A percentile compares a stretch with the other conserved stretches of the same genome.
Conservation (phyloP, 129 eudicot genomes). For the Escallonia herrerae region DNA sequence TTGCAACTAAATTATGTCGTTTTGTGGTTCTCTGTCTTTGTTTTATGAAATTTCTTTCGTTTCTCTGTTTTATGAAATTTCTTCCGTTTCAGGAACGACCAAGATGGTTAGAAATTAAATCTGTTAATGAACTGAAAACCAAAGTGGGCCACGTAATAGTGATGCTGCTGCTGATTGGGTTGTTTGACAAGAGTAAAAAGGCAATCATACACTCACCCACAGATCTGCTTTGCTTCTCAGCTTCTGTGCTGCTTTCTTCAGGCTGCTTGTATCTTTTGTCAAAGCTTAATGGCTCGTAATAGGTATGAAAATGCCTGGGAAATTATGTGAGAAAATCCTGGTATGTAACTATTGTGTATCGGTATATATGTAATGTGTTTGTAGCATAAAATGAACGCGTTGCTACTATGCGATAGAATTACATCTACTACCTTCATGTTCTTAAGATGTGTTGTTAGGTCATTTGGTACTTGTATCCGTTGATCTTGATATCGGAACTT, state of each 20-base stretch:
- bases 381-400: too few relatives aligned
- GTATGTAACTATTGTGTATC: too few relatives aligned
- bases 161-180: conserved; percentile 89
- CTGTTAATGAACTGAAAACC: conserved; percentile 84
- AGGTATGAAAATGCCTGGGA: not conserved
- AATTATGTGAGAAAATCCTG: too few relatives aligned
- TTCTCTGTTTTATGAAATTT: not conserved
- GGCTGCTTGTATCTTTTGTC: conserved; percentile 73
- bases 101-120: conserved; percentile 84
- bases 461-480: too few relatives aligned
- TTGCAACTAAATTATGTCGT: too few relatives aligned
- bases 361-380: too few relatives aligned
- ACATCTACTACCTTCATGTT: too few relatives aligned
- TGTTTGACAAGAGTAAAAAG: conserved; percentile 80
- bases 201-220: conserved; percentile 54
- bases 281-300: conserved; percentile 36
- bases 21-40: not conserved
- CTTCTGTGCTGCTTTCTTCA: conserved; percentile 69
- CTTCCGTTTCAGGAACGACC: conserved; percentile 82
- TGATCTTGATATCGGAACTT: too few relatives aligned
- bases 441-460: too few relatives aligned
- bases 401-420: too few relatives aligned
- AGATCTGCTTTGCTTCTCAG: conserved; percentile 87
- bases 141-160: conserved; percentile 94
- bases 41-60: not conserved